Evolutionary conservation across 352 stramenopile genomes (phyloP), one percentile per base, ranked within the genome.

Genomic region (Globisporangium carolinianum): DNA sequence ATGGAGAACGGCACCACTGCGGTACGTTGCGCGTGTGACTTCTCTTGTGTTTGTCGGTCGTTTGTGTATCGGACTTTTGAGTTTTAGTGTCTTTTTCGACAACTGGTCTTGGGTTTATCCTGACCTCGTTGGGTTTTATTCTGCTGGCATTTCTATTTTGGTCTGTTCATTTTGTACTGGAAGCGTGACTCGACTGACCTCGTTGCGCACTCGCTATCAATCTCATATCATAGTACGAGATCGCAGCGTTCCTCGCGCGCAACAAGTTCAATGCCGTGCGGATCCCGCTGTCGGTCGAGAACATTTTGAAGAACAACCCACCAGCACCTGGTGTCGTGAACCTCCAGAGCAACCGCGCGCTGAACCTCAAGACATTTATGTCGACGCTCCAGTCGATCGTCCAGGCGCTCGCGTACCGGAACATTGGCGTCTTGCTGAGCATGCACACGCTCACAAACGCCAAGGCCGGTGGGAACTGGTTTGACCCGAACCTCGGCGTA

Each of bases 231-330:
- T 17, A 88, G 78, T 90, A 88, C 62, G 77, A 90, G 42, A 79
- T 93, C 41, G 83, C 81, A 4, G 68, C 77, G 14, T 93, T 93
- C 65, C 58, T 91, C 47, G 63, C 73, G n/a, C 66, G 77, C 55
- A 83, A 93, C 72, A 90, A 91, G n/a, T 93, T 93, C 45, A 93
- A 93, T 39, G 78, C 75, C 17, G 79, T 93, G 18, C 72, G 83
- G 3, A 47, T 93, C 2, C 80, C 83, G 2, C 41, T 93, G 14
- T 89, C 71, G 9, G 57, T 91, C 7, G 75, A 91, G 48, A 87
- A 87, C 58, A 61, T 93, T 4, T 54, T 88, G 4, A 72, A 79
- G 41, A 89, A 93, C 68, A 87, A 62, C 38, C 55, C 74, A 11
- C 83, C 83, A 0, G 66, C 72, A 18, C 70, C 73, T 5, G 76